Percentiles rank a stretch among this genome's conserved stretches.
Evolutionary conservation across 2,329 filamentous ascomycete species (phyloP).

Genomic region (Fusarium fujikuroi): DNA sequence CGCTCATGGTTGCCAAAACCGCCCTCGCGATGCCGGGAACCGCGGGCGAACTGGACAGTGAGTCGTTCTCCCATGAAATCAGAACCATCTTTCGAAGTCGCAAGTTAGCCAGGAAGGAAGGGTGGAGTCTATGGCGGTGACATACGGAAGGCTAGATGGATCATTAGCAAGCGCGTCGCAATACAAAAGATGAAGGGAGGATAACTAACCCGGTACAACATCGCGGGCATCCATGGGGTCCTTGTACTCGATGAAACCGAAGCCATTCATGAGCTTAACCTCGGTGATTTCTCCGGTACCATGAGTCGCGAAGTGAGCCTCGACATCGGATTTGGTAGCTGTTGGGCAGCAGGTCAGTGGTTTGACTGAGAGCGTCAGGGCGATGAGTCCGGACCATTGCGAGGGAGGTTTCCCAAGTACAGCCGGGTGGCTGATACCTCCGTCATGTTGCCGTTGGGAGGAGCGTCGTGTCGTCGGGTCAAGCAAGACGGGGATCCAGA

Average conservation of each 20-base stretch:
- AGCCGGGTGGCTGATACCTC: constrained; percentile 95
- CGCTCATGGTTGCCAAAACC: constrained; percentile 66
- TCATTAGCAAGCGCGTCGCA: constrained; percentile 33
- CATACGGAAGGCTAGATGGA: constrained; percentile 68
- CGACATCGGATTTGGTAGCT: constrained; percentile 98
- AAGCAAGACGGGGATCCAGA: constrained; percentile 31
- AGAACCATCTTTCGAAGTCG: constrained; percentile 77
- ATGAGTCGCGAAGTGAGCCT: constrained; percentile 94
- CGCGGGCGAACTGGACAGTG: constrained; percentile 97
- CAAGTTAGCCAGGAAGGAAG: constrained; percentile 40
- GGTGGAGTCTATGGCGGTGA: constrained; percentile 46
- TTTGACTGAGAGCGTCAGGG: constrained; percentile 45
- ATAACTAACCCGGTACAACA: constrained; percentile 89
- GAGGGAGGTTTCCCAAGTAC: constrained; percentile 97
- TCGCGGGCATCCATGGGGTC: constrained; percentile 98
- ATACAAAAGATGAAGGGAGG: constrained; percentile 28
- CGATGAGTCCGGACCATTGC: constrained; percentile 75
- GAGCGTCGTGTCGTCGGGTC: constrained; percentile 23
- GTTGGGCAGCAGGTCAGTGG: constrained; percentile 60
- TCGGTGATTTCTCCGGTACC: constrained; percentile 97
- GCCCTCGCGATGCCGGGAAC: constrained; percentile 69
- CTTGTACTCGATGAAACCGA: constrained; percentile 99
- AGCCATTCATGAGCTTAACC: constrained; percentile 99
- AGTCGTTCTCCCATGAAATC: constrained; percentile 98
- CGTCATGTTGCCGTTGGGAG: constrained; percentile 67